A percentile compares a stretch with the other conserved stretches of the same genome.
phyloP scores from a whole-genome alignment of 1,139 yeast genomes.

The Nematodospora anomalae region DNA sequence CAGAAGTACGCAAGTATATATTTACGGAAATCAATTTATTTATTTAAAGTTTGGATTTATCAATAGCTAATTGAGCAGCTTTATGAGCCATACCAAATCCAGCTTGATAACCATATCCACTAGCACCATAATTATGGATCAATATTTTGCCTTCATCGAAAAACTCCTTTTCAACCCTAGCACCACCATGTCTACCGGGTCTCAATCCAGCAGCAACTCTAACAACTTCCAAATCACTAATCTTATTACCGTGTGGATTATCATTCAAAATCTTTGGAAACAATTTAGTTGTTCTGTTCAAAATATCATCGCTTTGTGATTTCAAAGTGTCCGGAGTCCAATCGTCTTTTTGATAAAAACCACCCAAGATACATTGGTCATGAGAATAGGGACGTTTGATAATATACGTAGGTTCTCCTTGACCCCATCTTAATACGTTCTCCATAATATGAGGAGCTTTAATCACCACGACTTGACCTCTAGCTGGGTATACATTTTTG shows the following conservation, averaged over 20 bases:
- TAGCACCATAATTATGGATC: conserved; percentile 51
- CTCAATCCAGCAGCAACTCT: conserved; percentile 68
- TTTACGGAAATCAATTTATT: too few species aligned
- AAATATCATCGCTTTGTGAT: conserved; percentile 56
- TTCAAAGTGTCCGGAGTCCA: conserved; percentile 58
- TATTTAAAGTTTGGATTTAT: conserved; percentile 7
- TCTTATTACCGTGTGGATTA: conserved; percentile 24
- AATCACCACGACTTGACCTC: conserved; percentile 70
- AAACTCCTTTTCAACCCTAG: conserved; percentile 54
- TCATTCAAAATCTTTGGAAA: conserved; percentile 51
- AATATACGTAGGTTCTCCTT: conserved; percentile 57
- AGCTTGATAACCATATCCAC: conserved; percentile 48
- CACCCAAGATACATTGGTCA: conserved; percentile 67
- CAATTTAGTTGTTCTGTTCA: conserved; percentile 53
- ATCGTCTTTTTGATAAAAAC: conserved; percentile 58
- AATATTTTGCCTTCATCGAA: conserved; percentile 33
- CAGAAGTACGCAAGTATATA: too few species aligned
- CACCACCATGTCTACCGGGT: conserved; percentile 71
- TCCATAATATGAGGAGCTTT: conserved; percentile 56
- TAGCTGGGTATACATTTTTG: conserved; percentile 52
- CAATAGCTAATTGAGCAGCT: conserved; percentile 25
- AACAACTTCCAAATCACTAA: conserved; percentile 38
- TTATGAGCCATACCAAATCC: conserved; percentile 44
- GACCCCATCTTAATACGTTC: conserved; percentile 53
- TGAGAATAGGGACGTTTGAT: conserved; percentile 67